Conservation (phyloP, 2,329 filamentous ascomycete genomes). For the Mycogone perniciosa region DNA sequence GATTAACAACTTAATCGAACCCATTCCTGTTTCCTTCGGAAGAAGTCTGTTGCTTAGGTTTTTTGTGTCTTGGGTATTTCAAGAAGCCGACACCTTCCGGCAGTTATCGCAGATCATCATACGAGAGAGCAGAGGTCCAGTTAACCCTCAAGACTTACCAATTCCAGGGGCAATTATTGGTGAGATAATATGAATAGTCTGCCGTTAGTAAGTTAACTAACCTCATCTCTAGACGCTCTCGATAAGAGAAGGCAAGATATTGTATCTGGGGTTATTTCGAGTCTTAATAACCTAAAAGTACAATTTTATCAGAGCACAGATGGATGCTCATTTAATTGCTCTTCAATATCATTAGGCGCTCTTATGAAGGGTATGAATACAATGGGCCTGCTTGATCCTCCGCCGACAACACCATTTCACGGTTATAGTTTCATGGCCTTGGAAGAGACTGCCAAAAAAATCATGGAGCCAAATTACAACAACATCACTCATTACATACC, state of each 20-base stretch:
- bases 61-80: background rate
- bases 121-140: background rate
- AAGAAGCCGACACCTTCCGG: background rate
- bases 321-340: constrained; percentile 2
- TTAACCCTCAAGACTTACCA: background rate
- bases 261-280: background rate
- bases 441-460: background rate
- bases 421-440: background rate
- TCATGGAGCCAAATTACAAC: background rate
- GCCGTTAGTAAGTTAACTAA: background rate
- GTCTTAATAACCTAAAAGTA: background rate
- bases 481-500: too few relatives aligned
- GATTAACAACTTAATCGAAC: background rate
- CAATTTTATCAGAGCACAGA: background rate
- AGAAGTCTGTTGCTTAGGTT: background rate
- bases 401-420: background rate
- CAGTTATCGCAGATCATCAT: background rate
- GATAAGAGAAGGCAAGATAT: background rate
- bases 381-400: background rate
- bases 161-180: background rate
- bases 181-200: background rate
- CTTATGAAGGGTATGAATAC: constrained; percentile 1
- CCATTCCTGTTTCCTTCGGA: background rate
- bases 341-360: background rate
- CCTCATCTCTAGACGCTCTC: background rate